Conservation (phyloP, 2,329 filamentous ascomycete genomes). For the Penicillium sp. region DNA sequence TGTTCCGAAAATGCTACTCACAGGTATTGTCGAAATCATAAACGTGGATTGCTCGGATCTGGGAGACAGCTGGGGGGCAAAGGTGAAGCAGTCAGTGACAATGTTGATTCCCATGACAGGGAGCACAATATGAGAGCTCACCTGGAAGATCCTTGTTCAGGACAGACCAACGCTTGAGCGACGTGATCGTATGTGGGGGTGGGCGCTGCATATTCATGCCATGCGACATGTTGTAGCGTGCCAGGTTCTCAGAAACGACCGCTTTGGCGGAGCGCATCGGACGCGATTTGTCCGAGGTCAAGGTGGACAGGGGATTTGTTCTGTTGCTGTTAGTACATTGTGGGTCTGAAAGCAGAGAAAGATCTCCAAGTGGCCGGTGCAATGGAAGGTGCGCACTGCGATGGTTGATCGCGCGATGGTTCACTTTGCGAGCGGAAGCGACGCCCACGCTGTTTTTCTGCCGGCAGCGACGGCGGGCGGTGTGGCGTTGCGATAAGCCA, state of each 20-base stretch:
- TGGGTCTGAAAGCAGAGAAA: too few species aligned
- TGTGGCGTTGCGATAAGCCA: background rate
- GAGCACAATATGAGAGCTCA: constrained; percentile 42
- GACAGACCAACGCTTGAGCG: constrained; percentile 80
- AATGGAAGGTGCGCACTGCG: background rate
- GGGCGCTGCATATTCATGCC: constrained; percentile 21
- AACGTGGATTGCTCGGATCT: constrained; percentile 78
- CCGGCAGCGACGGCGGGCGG: background rate
- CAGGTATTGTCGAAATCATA: constrained; percentile 98
- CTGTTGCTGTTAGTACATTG: constrained; percentile 10
- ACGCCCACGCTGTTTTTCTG: background rate
- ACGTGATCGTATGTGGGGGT: constrained; percentile 61
- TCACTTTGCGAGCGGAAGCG: background rate
- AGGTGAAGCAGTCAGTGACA: background rate
- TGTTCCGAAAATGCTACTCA: constrained; percentile 43
- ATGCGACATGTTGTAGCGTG: constrained; percentile 25
- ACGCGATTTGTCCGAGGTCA: background rate
- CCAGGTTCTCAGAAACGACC: constrained; percentile 32
- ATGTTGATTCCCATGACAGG: background rate
- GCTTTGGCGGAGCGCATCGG: constrained; percentile 37
- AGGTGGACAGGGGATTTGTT: background rate
- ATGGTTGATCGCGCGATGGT: background rate
- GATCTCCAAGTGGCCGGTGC: background rate
- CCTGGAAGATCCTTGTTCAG: constrained; percentile 68
- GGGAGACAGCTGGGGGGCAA: constrained; percentile 52